Base-by-base conservation (phyloP, 306 rosid genomes). In the Casuarina equisetifolia region DNA sequence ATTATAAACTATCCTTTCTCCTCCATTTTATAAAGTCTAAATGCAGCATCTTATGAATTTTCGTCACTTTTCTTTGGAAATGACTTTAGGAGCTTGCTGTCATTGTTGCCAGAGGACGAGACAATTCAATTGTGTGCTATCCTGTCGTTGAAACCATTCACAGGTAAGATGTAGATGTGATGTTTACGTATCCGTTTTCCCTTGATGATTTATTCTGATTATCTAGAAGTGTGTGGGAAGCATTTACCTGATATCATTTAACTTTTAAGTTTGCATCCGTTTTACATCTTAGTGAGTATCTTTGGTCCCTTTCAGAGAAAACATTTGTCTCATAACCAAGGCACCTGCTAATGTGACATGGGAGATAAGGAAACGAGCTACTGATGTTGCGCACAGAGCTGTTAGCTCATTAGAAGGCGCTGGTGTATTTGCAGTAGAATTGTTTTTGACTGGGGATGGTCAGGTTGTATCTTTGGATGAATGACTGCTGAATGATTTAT, bases 131-230 rank as follows among this genome's bases (percentile, higher is more conserved):
- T 80, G 68, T 81, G 54, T 91, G 96, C 84, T 95, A 90, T 79
- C 92, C 99, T 49, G 94, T 89, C 44, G 98, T 95, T 76, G 98
- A 92, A 91, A 92, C 98, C 74, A 88, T 92, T 81, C 99, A 95
- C 86, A 92, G 85, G 99, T 92, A 95, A 88, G 79, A 59, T 82
- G 77, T 71, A 55, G 38, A 52, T 64, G 67, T 57, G 6, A 16
- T 57, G 69, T 80, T 58, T 13, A 15, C 39, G 36, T 40, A 35
- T 11, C 53, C 53, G 57, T 70, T 25, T 70, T 32, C 74, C 55
- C 63, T 32, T 45, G 10, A 67, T 53, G 62, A 4, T 72, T 46
- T 67, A 2, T n/a, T 54, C 53, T 38, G 9, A 43, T 10, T 4
- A 6, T 32, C 4, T 11, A 48, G 36, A 64, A 13, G 15, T 38